These are phyloP conservation scores for Cyclotella baltica DNA, from an alignment of 108 stramenopile genomes.

Conservation along the genomic window DNA sequence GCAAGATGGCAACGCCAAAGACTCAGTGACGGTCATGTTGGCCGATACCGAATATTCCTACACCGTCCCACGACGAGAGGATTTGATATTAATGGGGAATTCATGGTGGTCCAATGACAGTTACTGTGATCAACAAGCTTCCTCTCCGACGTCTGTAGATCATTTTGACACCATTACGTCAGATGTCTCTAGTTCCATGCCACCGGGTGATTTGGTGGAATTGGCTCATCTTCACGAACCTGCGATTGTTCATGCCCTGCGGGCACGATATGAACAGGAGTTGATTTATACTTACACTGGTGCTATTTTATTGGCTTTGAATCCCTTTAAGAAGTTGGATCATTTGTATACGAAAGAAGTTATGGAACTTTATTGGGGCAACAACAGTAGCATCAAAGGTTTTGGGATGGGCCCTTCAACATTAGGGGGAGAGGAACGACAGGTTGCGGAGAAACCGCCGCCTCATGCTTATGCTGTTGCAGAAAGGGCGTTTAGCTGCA, in stretches of 20 bases:
- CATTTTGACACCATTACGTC: not conserved
- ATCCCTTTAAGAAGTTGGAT: slow-evolving; percentile 81
- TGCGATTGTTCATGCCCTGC: slow-evolving; percentile 77
- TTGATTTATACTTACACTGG: slow-evolving; percentile 93
- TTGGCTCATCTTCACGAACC: slow-evolving; percentile 89
- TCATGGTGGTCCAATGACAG: slow-evolving; percentile 25
- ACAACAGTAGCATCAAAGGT: not conserved
- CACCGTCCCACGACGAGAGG: slow-evolving; percentile 21
- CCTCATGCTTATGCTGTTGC: slow-evolving; percentile 92
- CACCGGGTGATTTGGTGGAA: slow-evolving; percentile 2
- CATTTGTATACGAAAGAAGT: slow-evolving; percentile 67
- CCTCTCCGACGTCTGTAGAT: slow-evolving; percentile 4
- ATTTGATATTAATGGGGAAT: slow-evolving; percentile 14
- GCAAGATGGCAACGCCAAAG: slow-evolving; percentile 6
- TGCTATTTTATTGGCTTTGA: slow-evolving; percentile 88
- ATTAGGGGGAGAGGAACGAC: slow-evolving; percentile 10
- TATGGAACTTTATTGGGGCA: slow-evolving; percentile 67
- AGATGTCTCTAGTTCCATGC: not conserved
- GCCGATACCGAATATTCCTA: slow-evolving; percentile 28
- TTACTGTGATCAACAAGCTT: not conserved
- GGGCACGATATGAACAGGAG: slow-evolving; percentile 63
- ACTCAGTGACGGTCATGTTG: slow-evolving; percentile 25
- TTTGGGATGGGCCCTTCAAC: not conserved
- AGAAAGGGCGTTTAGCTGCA: slow-evolving; percentile 88
- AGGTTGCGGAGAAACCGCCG: slow-evolving; percentile 19